Evolutionary conservation across 306 rosid genomes (phyloP), one percentile per base, ranked within the genome.

Genomic region (Lupinus albus): DNA sequence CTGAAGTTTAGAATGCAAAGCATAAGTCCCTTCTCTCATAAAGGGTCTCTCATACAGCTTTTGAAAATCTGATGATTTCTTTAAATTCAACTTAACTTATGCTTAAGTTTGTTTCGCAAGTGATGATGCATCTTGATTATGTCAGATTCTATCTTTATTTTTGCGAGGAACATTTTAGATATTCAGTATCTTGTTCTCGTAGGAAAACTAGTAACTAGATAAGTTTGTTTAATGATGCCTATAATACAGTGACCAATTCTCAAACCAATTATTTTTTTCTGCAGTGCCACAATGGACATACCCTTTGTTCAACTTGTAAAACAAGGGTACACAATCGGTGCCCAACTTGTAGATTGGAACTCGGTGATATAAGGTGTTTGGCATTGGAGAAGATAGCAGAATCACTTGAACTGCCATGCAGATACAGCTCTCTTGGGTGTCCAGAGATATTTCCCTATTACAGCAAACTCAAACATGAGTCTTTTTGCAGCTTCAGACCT

Each of bases 261-360:
- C 33, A 49, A 45, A 20, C 32, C 33, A 8, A 1, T 12, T 69
- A 28, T 21, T 59, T 38, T 49, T 15, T 73, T 51, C 46, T 80
- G 85, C 85, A 85, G 90, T 85, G 90, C 73, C 90, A 76, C 64
- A 82, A 85, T 18, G 90, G 90, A 9, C 90, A 85, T 61, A 85
- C 90, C 42, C 90, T 85, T 63, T 85, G 90, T 47, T 85, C 87
- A 35, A 76, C 90, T 59, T 85, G 90, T 66, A 85, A 85, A 78
- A 78, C 84, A 48, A 83, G 81, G 79, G 89, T 85, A 21, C 90
- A 85, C 60, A 85, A 83, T 14, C 76, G 87, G 65, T 85, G 90
- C 64, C 90, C 90, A 4, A 85, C 90, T 47, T 85, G 90, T 73
- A 75, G 87, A 62, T 82, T 74, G 55, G 87, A 85, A 48, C 90